Evolutionary conservation across 225 moss, liverwort and hornwort species (phyloP), one percentile per base, ranked within the genome.

Genomic region (Sphagnum tenellum): DNA sequence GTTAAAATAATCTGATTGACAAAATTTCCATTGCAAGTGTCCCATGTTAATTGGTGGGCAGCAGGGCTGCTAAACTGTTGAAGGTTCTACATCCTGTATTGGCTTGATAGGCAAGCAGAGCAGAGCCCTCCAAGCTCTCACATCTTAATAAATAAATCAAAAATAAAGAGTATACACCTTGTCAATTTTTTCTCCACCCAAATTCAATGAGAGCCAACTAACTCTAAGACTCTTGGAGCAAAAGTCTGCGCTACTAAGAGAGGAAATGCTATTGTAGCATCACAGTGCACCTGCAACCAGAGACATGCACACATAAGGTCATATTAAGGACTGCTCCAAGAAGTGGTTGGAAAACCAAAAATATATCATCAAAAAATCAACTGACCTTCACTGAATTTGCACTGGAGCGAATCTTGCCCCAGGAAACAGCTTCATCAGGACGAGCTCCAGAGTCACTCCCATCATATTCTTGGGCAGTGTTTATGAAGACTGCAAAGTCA

Each of bases 371-470:
- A 56, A 45, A 67, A 67, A 44, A 12, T 14, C 45, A 2, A 67
- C 69, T 55, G 51, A 98, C 98, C 93, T 98, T 98, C 46, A 98
- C 93, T 68, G 87, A 73, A 13, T 74, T 86, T 14, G 92, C 90
- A 56, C 29, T 75, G 71, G 77, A 73, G 50, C 90, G 78, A 10
- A 98, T 93, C 81, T 98, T 98, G 12, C 98, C 98, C 98, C 98
- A 98, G 4, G 98, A 98, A 3, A 93, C 80, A 55, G 98, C 98
- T 82, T 98, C 98, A 72, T 98, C 98, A 14, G 98, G 98, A 46
- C 93, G 78, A 70, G 98, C 98, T 47, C 98, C 93, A 4, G 98
- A 98, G 64, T 98, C 98, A 69, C 98, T 98, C 44, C 98, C 98
- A 72, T 98, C 98, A 46, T 79, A 93, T 73, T 98, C 98, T 81